Percentiles rank a stretch among this genome's conserved stretches.
Conservation (phyloP, 2,329 filamentous ascomycete genomes). For the Endothia cerciana region DNA sequence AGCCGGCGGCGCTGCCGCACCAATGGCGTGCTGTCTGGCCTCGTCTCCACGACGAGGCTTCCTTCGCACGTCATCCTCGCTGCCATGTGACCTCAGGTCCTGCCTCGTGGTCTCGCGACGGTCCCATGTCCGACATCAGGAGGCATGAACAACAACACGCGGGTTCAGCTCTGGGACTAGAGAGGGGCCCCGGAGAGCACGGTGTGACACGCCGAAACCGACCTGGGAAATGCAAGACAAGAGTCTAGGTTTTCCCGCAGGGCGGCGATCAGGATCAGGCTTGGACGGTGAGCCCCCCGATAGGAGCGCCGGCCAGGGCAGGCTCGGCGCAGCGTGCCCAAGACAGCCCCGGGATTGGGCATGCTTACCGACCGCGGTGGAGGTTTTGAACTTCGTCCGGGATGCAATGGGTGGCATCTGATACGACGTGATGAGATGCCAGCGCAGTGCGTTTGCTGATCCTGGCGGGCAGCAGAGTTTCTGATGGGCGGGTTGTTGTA, state of each 20-base stretch:
- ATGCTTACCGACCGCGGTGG: not conserved
- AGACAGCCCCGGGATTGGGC: not conserved
- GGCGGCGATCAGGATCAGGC: conserved; percentile 1
- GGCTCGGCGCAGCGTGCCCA: not conserved
- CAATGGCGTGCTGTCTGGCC: not conserved
- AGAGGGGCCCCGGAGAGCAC: not conserved
- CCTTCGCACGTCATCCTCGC: not conserved
- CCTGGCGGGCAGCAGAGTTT: not conserved
- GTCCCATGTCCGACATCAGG: not conserved
- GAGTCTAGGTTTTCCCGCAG: not conserved
- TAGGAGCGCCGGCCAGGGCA: not conserved
- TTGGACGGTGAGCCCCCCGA: not conserved
- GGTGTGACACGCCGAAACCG: not conserved
- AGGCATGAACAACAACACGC: not conserved
- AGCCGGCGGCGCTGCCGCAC: conserved; percentile 1
- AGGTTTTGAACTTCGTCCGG: not conserved
- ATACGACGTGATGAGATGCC: not conserved
- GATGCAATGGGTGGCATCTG: not conserved
- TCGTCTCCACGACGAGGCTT: not conserved
- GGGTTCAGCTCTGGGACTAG: not conserved
- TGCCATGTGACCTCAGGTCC: not conserved
- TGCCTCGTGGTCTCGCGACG: not conserved
- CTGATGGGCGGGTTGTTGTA: not conserved
- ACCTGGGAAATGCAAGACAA: not conserved
- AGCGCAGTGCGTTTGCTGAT: not conserved